Evolutionary conservation across 495 filamentous ascomycete genomes (phyloP), one percentile per base, ranked within the genome.

Genomic region (Aspergillus olivimuriae): DNA sequence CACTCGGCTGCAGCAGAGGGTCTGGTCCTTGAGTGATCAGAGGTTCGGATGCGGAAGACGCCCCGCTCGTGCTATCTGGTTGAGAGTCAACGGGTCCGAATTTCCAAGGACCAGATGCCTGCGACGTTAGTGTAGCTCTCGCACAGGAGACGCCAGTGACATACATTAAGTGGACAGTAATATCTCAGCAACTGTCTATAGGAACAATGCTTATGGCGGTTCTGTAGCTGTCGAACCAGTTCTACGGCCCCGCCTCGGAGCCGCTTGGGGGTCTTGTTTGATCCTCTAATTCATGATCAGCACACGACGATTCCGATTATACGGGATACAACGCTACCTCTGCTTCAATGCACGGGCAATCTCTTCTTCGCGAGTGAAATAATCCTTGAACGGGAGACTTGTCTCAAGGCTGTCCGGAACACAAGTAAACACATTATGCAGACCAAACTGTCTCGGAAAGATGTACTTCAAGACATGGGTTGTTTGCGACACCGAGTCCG

Each of bases 401-500:
- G 80, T 88, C 47, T 89, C 77, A 21, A 62, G 76, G 12, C 54
- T 57, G 53, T 91, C 75, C 11, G 83, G 68, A 9, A 66, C 58
- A 1, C 78, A 80, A 0, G 84, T 86, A 52, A 97, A 96, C n/a
- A 84, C 87, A 64, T 95, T 98, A 51, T 91, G 86, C 10, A 98
- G 67, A 3, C 80, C 79, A 56, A 94, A 96, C 58, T 97, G 89
- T 15, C 84, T 74, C 22, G 92, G 92, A 50, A 98, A 98, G 1
- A 98, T 81, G 60, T 98, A 91, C 65, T 87, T 89, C 78, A 95
- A 77, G 19, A 96, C 65, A 46, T 84, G 87, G 5, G 82, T 54
- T 0, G 80, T 85, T 39, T 84, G 73, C 11, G 39, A 44, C 22
- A 56, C 23, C 38, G 76, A 72, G 5, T 67, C 54, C 4, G 58